phyloP scores from a whole-genome alignment of 2,329 filamentous ascomycete species.

The Fusarium begoniae region DNA sequence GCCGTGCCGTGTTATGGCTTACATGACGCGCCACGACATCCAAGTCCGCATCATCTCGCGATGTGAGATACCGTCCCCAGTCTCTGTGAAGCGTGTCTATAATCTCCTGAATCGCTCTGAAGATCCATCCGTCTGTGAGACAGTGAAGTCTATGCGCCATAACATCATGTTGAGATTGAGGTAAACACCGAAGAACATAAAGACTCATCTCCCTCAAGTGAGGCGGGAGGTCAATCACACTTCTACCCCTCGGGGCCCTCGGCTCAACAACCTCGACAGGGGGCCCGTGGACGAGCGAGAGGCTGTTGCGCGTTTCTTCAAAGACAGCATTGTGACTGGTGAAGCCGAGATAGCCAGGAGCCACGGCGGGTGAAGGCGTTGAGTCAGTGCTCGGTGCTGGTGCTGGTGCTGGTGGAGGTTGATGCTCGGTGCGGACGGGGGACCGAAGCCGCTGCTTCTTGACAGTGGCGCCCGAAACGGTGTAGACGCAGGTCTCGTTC shows the following conservation, averaged over 20 bases:
- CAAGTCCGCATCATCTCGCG: slow-evolving; percentile 43
- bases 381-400: not conserved
- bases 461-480: slow-evolving; percentile 30
- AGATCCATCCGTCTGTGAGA: slow-evolving; percentile 47
- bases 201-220: slow-evolving; percentile 50
- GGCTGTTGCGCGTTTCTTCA: slow-evolving; percentile 53
- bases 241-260: not conserved
- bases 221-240: slow-evolving; percentile 34
- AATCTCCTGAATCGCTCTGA: slow-evolving; percentile 41
- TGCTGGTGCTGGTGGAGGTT: not conserved
- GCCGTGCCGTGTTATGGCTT: slow-evolving; percentile 50
- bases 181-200: slow-evolving; percentile 50
- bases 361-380: slow-evolving; percentile 28
- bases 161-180: slow-evolving; percentile 33
- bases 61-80: slow-evolving; percentile 43
- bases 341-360: slow-evolving; percentile 55
- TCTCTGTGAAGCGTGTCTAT: slow-evolving; percentile 45
- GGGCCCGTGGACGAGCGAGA: slow-evolving; percentile 47
- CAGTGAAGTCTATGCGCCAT: slow-evolving; percentile 32
- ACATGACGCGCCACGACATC: slow-evolving; percentile 49
- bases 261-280: slow-evolving; percentile 7
- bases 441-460: slow-evolving; percentile 26
- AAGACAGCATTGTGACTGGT: slow-evolving; percentile 55
- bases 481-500: slow-evolving; percentile 51
- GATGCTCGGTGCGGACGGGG: not conserved